These are phyloP conservation scores for Plasmodium inui DNA, from an alignment of 169 alveolate species.

Conservation along the genomic window DNA sequence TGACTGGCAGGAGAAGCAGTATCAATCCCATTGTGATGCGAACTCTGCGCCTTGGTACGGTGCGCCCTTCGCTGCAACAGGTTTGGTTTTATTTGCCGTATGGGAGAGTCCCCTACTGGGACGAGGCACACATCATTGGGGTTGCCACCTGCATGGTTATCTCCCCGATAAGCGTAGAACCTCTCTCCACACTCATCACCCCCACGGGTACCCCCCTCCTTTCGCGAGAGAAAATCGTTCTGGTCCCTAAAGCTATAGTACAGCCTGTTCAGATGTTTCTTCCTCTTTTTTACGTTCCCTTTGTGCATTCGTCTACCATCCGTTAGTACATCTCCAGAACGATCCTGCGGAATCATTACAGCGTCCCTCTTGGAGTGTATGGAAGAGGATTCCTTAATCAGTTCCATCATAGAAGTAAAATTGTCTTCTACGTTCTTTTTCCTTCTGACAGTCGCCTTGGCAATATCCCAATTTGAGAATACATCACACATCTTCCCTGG, in stretches of 20 bases:
- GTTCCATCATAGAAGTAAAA: not conserved
- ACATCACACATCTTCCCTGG: not conserved
- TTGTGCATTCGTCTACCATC: constrained; percentile 7
- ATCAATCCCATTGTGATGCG: not conserved
- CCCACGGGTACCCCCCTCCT: not conserved
- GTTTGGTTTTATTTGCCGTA: not conserved
- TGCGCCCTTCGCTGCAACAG: not conserved
- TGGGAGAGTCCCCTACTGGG: not conserved
- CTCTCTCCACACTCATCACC: not conserved
- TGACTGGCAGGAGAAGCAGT: not conserved
- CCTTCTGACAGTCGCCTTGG: not conserved
- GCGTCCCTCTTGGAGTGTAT: not conserved
- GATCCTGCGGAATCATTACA: not conserved
- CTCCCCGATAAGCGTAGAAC: not conserved
- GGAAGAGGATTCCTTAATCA: not conserved
- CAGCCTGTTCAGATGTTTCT: constrained; percentile 36
- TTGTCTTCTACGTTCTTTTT: not conserved
- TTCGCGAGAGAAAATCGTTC: not conserved
- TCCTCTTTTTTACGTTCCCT: not conserved
- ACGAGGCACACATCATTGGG: not conserved
- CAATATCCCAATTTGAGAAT: not conserved
- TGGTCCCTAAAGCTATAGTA: constrained; percentile 33
- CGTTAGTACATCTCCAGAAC: constrained; percentile 5
- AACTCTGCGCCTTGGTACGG: not conserved
- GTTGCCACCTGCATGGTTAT: not conserved